Conservation (phyloP, 805 yeast species). For the Torulaspora franciscae region DNA sequence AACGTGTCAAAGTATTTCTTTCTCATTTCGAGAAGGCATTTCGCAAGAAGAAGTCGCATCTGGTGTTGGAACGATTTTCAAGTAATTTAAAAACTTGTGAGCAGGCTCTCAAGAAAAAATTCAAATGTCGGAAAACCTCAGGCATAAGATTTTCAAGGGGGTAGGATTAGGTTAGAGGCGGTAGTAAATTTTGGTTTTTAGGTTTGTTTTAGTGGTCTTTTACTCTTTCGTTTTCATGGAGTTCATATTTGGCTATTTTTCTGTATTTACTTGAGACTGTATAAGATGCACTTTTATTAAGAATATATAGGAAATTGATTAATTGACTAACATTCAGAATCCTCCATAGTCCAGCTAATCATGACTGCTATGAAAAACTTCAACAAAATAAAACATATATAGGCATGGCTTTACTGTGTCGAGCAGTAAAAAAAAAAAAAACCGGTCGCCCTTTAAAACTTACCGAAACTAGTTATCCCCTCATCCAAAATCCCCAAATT, state of each 20-base stretch:
- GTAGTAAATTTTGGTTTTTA: neutral
- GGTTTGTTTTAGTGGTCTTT: conserved; percentile 2
- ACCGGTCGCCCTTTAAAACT: conserved; percentile 7
- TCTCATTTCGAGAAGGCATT: neutral
- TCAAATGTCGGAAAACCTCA: conserved; percentile 1
- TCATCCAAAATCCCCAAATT: conserved; percentile 55
- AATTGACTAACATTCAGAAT: neutral
- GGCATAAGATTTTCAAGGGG: neutral
- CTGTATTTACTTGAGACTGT: neutral
- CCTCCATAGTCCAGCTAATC: neutral
- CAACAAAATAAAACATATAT: conserved; percentile 4
- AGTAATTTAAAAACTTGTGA: neutral
- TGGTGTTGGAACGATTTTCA: neutral
- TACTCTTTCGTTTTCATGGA: neutral
- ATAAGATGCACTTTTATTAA: neutral
- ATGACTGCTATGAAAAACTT: neutral
- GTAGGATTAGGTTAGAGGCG: neutral
- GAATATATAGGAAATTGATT: neutral
- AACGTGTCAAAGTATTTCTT: neutral
- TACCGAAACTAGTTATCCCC: conserved; percentile 38
- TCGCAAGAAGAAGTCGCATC: neutral
- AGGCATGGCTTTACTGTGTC: conserved; percentile 2
- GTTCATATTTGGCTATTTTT: neutral
- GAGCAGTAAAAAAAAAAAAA: conserved; percentile 10
- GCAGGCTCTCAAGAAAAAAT: neutral